phyloP scores from a whole-genome alignment of 306 rosid species.

The Pterocarpus macrocarpus region DNA sequence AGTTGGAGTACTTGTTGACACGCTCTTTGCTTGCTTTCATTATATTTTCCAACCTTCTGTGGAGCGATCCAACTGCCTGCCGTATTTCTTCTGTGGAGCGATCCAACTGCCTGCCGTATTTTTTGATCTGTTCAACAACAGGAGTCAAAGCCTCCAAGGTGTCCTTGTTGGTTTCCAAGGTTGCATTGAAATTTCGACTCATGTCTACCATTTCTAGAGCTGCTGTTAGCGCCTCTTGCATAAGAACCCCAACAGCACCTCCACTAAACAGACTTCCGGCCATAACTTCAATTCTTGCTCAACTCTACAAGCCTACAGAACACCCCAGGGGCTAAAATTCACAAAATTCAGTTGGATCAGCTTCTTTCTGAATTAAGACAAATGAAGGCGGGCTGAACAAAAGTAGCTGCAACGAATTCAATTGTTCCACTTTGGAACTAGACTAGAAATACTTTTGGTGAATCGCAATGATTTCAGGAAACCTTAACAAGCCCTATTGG shows the following conservation, averaged over 20 bases:
- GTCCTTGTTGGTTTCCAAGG: neutral
- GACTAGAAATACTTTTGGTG: neutral
- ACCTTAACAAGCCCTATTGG: neutral
- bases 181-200: conserved; percentile 9
- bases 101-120: neutral
- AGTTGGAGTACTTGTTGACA: conserved; percentile 37
- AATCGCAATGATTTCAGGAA: neutral
- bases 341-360: neutral
- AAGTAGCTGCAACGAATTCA: neutral
- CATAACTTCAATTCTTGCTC: neutral
- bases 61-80: conserved; percentile 11
- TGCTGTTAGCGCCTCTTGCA: neutral
- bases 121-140: conserved; percentile 19
- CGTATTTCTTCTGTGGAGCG: neutral
- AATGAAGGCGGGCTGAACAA: neutral
- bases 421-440: neutral
- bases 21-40: conserved; percentile 17
- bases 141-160: conserved; percentile 30
- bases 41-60: neutral
- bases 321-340: too few relatives aligned
- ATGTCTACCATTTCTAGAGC: conserved; percentile 26
- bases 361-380: neutral
- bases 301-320: too few relatives aligned
- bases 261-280: conserved; percentile 2
- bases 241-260: too few relatives aligned